A percentile compares a stretch with the other conserved stretches of the same genome.
Conservation (phyloP, 2,329 filamentous ascomycete genomes). For the Fusarium sp. region DNA sequence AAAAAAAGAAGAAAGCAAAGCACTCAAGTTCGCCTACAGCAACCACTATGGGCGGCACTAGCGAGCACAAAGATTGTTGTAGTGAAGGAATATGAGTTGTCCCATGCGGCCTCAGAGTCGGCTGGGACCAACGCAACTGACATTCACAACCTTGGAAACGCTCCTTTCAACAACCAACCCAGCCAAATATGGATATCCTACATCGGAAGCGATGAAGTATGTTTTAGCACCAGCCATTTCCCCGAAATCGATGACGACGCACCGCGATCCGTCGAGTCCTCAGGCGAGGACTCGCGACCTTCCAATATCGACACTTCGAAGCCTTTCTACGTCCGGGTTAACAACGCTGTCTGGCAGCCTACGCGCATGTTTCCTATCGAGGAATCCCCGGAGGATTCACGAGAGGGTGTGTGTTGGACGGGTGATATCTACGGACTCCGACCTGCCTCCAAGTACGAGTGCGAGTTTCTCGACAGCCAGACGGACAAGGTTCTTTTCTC, state of each 20-base stretch:
- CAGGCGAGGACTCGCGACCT: slow-evolving; percentile 50
- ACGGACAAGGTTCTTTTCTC: slow-evolving; percentile 77
- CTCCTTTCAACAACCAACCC: slow-evolving; percentile 76
- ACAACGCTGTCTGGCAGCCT: slow-evolving; percentile 83
- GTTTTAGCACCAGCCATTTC: slow-evolving; percentile 79
- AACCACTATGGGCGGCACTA: slow-evolving; percentile 93
- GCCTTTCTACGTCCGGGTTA: slow-evolving; percentile 83
- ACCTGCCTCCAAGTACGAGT: slow-evolving; percentile 81
- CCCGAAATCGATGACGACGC: slow-evolving; percentile 56
- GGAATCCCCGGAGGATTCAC: slow-evolving; percentile 47
- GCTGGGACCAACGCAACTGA: slow-evolving; percentile 81
- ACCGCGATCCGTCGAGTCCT: slow-evolving; percentile 39
- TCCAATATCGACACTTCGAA: slow-evolving; percentile 75
- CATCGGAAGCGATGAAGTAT: slow-evolving; percentile 81
- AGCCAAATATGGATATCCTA: slow-evolving; percentile 86
- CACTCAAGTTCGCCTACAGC: slow-evolving; percentile 88
- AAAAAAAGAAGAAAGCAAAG: slow-evolving; percentile 93
- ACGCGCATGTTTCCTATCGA: slow-evolving; percentile 73
- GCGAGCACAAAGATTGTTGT: slow-evolving; percentile 97
- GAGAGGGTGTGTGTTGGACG: slow-evolving; percentile 70
- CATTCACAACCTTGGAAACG: slow-evolving; percentile 81
- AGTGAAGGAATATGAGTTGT: slow-evolving; percentile 90
- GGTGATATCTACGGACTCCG: slow-evolving; percentile 78
- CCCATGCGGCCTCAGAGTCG: slow-evolving; percentile 79
- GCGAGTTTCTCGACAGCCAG: slow-evolving; percentile 78